Percentiles rank a stretch among this genome's conserved stretches.
phyloP scores from a whole-genome alignment of 306 rosid genomes.

The Vigna mungo region DNA sequence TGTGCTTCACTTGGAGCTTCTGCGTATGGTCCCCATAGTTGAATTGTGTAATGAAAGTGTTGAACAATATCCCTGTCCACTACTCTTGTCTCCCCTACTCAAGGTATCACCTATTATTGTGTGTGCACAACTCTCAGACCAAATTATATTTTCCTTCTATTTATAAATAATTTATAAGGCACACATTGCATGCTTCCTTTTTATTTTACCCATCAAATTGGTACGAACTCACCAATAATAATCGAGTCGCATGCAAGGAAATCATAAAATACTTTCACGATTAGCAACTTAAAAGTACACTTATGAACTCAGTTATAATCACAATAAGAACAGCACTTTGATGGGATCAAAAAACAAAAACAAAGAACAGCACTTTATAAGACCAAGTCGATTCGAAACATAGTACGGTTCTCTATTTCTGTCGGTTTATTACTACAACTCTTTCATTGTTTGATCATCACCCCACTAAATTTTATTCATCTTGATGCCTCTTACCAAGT shows the following conservation, averaged over 20 bases:
- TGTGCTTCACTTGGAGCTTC: constrained; percentile 35
- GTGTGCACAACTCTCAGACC: constrained; percentile 35
- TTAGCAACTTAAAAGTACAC: constrained; percentile 34
- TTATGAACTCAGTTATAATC: constrained; percentile 7
- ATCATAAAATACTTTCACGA: constrained; percentile 38
- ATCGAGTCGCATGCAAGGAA: constrained; percentile 39
- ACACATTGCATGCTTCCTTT: constrained; percentile 39
- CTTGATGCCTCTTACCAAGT: constrained; percentile 25
- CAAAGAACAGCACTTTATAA: constrained; percentile 14
- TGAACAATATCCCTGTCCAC: constrained; percentile 33
- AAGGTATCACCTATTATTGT: constrained; percentile 37
- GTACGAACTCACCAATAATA: constrained; percentile 44
- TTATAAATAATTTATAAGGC: constrained; percentile 23
- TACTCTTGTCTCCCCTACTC: constrained; percentile 40
- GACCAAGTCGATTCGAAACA: constrained; percentile 3
- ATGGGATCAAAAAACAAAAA: not conserved
- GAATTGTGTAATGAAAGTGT: constrained; percentile 31
- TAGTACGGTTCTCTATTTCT: constrained; percentile 34
- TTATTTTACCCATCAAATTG: constrained; percentile 16
- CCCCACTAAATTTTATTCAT: constrained; percentile 11
- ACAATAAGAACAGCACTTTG: constrained; percentile 13
- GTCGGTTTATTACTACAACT: constrained; percentile 27
- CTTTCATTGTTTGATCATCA: constrained; percentile 41
- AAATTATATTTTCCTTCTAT: constrained; percentile 36
- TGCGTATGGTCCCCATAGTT: constrained; percentile 41